Conservation (phyloP, 2,329 filamentous ascomycete genomes). For the Ascocoryne sarcoides region DNA sequence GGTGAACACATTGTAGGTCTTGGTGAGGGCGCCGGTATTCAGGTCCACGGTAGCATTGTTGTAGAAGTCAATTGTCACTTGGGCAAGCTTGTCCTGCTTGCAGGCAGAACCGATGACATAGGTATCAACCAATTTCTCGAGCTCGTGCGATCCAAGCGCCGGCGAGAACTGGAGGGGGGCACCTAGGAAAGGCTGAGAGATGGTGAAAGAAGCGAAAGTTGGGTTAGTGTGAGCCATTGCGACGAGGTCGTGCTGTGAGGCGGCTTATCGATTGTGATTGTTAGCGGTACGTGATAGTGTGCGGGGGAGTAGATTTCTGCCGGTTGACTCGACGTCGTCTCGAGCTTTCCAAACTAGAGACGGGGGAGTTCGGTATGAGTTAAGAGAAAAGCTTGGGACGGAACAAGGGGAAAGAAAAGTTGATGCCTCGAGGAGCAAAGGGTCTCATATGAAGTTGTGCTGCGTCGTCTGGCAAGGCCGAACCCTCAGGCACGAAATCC, state of each 20-base stretch:
- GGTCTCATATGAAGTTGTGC: neutral
- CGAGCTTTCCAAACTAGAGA: neutral
- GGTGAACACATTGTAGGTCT: constrained; percentile 29
- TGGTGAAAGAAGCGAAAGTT: constrained; percentile 13
- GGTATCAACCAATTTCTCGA: constrained; percentile 50
- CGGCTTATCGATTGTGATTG: neutral
- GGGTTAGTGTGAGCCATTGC: neutral
- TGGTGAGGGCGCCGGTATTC: constrained; percentile 46
- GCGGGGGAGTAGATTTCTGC: neutral
- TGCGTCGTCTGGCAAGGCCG: neutral
- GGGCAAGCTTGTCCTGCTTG: constrained; percentile 49
- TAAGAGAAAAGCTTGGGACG: neutral
- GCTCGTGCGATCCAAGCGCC: constrained; percentile 51
- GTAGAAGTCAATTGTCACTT: constrained; percentile 51
- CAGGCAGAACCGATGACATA: constrained; percentile 46
- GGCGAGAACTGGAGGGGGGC: constrained; percentile 56
- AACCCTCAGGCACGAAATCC: neutral
- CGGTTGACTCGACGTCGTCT: neutral
- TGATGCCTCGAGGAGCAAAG: neutral
- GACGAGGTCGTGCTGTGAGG: neutral
- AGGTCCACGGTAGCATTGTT: constrained; percentile 47
- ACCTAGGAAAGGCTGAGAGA: constrained; percentile 47
- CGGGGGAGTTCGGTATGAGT: neutral
- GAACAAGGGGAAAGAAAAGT: neutral
- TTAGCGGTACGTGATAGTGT: too few relatives aligned